Evolutionary conservation across 352 stramenopile species (phyloP).

Genomic region (Hyaloperonospora brassicae): DNA sequence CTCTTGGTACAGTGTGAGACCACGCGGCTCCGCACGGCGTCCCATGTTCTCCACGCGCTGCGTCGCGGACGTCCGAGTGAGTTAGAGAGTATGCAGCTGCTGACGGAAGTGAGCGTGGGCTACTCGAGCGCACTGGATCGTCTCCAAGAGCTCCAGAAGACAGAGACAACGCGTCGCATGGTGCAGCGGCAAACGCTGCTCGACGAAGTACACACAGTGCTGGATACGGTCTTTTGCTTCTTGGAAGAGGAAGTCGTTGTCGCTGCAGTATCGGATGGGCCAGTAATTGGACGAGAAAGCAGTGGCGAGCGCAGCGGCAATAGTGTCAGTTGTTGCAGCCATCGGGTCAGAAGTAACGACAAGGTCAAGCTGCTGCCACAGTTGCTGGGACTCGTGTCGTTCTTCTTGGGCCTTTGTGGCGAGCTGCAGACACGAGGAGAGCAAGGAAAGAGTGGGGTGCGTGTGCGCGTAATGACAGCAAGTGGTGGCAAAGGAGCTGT

Average conservation of each 20-base stretch:
- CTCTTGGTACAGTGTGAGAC: slow-evolving; percentile 48
- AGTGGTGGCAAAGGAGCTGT: not conserved
- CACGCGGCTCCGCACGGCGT: slow-evolving; percentile 46
- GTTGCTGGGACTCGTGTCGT: slow-evolving; percentile 51
- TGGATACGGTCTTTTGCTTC: slow-evolving; percentile 51
- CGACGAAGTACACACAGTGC: slow-evolving; percentile 42
- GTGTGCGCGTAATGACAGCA: not conserved
- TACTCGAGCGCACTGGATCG: slow-evolving; percentile 49
- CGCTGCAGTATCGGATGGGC: too few species aligned
- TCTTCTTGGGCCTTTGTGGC: slow-evolving; percentile 39
- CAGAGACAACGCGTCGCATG: slow-evolving; percentile 3
- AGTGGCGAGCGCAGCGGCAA: slow-evolving; percentile 2
- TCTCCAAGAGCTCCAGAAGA: slow-evolving; percentile 9
- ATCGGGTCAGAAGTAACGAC: not conserved
- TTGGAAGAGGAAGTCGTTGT: slow-evolving; percentile 35
- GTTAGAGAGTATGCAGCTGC: slow-evolving; percentile 63
- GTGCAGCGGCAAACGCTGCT: slow-evolving; percentile 20
- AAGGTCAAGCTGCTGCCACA: slow-evolving; percentile 42
- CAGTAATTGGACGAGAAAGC: too few species aligned
- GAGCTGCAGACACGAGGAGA: slow-evolving; percentile 18
- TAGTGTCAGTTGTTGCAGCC: not conserved
- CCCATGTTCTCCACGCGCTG: slow-evolving; percentile 49
- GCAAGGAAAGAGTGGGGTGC: slow-evolving; percentile 14
- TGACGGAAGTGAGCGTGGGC: slow-evolving; percentile 63
- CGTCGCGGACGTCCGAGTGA: slow-evolving; percentile 50